Conservation (phyloP, 495 filamentous ascomycete species). For the Tuber umbilicatum region DNA sequence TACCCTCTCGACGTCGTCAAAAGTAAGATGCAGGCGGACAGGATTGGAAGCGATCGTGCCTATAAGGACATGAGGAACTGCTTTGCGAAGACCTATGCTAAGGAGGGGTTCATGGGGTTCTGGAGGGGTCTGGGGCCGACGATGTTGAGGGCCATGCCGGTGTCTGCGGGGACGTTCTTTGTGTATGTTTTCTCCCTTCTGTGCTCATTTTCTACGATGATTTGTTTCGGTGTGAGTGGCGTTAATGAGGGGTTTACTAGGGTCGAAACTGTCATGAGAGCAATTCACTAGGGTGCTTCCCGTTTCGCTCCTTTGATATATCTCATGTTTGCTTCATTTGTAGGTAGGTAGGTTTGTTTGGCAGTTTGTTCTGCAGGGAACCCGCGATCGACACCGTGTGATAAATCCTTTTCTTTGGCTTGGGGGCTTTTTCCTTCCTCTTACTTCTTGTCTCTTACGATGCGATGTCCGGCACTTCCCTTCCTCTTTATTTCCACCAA, state of each 20-base stretch:
- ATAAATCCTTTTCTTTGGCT: background rate
- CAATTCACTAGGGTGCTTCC: constrained; percentile 27
- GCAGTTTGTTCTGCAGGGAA: background rate
- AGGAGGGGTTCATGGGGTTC: constrained; percentile 76
- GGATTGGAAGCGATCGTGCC: constrained; percentile 58
- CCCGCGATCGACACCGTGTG: background rate
- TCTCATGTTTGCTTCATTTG: background rate
- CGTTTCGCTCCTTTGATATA: background rate
- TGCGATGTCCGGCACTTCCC: background rate
- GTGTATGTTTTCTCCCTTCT: constrained; percentile 47
- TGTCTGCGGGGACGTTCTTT: constrained; percentile 92
- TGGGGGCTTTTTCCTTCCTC: background rate
- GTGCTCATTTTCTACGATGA: background rate
- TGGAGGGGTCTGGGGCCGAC: constrained; percentile 97
- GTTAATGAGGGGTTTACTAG: constrained; percentile 20
- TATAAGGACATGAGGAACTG: constrained; percentile 84
- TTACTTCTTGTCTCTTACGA: background rate
- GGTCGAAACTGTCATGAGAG: constrained; percentile 41
- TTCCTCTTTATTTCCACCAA: background rate
- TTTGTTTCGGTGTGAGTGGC: background rate
- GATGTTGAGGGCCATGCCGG: constrained; percentile 90
- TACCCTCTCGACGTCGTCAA: constrained; percentile 97
- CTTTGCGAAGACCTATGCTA: constrained; percentile 72
- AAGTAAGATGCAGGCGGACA: constrained; percentile 99
- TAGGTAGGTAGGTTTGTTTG: background rate